These are phyloP conservation scores for Calonectria pauciramosa DNA, from an alignment of 2,329 filamentous ascomycete genomes.

Conservation along the genomic window DNA sequence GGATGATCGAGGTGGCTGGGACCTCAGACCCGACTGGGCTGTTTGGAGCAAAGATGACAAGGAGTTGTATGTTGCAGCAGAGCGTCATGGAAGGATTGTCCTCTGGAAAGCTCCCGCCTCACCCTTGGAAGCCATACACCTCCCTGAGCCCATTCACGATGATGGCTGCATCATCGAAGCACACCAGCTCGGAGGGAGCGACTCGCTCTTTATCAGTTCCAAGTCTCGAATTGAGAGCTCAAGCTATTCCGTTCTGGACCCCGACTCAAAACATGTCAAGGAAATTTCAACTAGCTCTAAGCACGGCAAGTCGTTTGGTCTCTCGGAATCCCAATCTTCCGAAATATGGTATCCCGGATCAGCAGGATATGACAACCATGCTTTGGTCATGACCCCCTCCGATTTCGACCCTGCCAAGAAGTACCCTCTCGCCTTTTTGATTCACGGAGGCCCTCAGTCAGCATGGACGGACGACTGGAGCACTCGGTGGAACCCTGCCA, in stretches of 20 bases:
- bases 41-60: constrained; percentile 71
- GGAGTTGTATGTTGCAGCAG: constrained; percentile 79
- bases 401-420: constrained; percentile 77
- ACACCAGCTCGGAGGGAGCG: constrained; percentile 62
- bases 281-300: constrained; percentile 75
- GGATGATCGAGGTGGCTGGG: constrained; percentile 75
- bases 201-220: constrained; percentile 73
- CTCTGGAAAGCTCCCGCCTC: constrained; percentile 74
- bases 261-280: constrained; percentile 51
- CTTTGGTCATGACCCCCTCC: constrained; percentile 75
- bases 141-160: constrained; percentile 64
- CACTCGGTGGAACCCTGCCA: constrained; percentile 87
- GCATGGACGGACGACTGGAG: constrained; percentile 84
- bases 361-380: constrained; percentile 76
- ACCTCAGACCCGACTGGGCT: constrained; percentile 68
- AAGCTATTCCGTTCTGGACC: constrained; percentile 73
- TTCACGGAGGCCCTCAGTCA: constrained; percentile 87
- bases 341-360: constrained; percentile 80
- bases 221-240: constrained; percentile 81
- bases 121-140: constrained; percentile 61
- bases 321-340: constrained; percentile 72
- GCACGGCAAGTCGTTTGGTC: constrained; percentile 75
- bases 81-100: constrained; percentile 74
- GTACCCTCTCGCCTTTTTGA: constrained; percentile 83
- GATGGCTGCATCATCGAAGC: constrained; percentile 69